phyloP scores from a whole-genome alignment of 768 basidiomycete species.

The Termitomyces sp. region DNA sequence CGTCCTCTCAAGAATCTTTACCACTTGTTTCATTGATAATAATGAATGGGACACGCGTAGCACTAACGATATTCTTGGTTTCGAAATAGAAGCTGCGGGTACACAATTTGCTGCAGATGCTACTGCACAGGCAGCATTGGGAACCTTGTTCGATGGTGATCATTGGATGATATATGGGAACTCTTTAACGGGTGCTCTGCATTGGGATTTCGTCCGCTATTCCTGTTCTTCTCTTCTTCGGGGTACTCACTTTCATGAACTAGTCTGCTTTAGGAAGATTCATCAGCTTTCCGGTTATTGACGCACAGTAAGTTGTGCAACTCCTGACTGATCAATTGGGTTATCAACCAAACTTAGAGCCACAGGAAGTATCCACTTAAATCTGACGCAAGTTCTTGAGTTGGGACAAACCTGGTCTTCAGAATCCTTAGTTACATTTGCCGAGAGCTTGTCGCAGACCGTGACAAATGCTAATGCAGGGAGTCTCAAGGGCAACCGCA shows the following conservation, averaged over 20 bases:
- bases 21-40: not conserved
- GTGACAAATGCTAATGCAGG: conserved; percentile 47
- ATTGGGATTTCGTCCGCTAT: conserved; percentile 60
- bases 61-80: conserved; percentile 52
- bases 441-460: conserved; percentile 27
- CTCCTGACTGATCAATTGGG: conserved; percentile 13
- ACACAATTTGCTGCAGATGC: conserved; percentile 49
- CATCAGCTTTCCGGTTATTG: conserved; percentile 19
- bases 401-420: conserved; percentile 53
- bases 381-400: conserved; percentile 42
- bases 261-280: conserved; percentile 13
- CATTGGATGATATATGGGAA: conserved; percentile 71
- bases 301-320: conserved; percentile 20
- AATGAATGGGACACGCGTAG: conserved; percentile 20
- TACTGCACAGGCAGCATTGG: conserved; percentile 41
- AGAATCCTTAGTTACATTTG: conserved; percentile 29
- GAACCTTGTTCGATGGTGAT: conserved; percentile 50
- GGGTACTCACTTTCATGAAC: conserved; percentile 15
- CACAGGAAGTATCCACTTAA: conserved; percentile 48
- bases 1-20: conserved; percentile 5
- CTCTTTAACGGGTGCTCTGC: conserved; percentile 44
- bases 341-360: conserved; percentile 29
- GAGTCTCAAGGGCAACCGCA: conserved; percentile 44
- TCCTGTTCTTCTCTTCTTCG: not conserved
- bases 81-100: conserved; percentile 54